Evolutionary conservation across 2,329 filamentous ascomycete genomes (phyloP), one percentile per base, ranked within the genome.

Genomic region (Colletotrichum somersetense): DNA sequence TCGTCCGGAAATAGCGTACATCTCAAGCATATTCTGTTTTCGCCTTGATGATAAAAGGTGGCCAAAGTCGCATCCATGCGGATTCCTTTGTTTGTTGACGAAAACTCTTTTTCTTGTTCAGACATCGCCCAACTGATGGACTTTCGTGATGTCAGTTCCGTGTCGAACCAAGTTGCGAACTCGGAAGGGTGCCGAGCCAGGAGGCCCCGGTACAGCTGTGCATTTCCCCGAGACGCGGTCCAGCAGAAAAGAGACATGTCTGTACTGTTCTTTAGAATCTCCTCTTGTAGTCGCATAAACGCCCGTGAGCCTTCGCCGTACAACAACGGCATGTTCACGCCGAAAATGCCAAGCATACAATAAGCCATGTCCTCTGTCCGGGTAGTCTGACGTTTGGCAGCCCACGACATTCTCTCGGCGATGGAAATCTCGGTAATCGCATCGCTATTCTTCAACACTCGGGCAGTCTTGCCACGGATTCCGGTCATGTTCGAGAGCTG

Each of bases 311-410:
- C 76, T 58, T 79, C 78, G 23, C 78, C 76, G 48, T 79, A 79
- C 1, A 75, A 68, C 23, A 76, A 61, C 4, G 75, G 72, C 76
- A 80, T 79, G 20, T 74, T 77, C 26, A 79, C 71, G 46, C 73
- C 59, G 48, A 79, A 78, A 16, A 79, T 55, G 11, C 78, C 78
- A 18, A 79, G 58, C 33, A 79, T 58, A 30, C 75, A 76, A 52
- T 79, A 79, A 1, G 77, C 77, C 8, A 74, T 59, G 66, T 80
- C 77, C 59, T 78, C 73, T 61, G 38, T 6, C 6, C 74, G 66
- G 3, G 72, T 78, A 2, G 75, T 78, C 64, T 69, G 38, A 35
- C 77, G 67, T 2, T 66, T 63, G 1, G 77, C 67, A 48, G 75
- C 76, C 78, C 77, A 79, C 12, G 75, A 77, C 77, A 79, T 79